These are phyloP conservation scores for Parietaria judaica DNA, from an alignment of 306 rosid species.

Conservation along the genomic window DNA sequence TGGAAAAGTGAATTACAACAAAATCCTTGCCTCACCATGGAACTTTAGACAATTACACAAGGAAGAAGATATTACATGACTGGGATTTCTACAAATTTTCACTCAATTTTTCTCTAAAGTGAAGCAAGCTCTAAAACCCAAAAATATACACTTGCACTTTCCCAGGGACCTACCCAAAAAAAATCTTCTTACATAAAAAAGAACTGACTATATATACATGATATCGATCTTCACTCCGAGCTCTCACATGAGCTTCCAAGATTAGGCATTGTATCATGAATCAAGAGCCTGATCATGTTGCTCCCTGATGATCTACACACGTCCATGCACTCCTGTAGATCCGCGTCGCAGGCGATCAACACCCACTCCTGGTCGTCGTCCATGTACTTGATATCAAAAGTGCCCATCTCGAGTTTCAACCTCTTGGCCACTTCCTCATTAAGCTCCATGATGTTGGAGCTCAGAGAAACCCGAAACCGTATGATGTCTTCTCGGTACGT, in stretches of 20 bases:
- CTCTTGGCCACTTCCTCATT: constrained; percentile 64
- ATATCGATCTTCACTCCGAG: constrained; percentile 37
- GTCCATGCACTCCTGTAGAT: constrained; percentile 74
- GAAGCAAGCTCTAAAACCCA: constrained; percentile 23
- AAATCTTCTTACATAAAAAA: constrained; percentile 14
- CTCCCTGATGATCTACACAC: constrained; percentile 45
- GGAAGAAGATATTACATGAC: not conserved
- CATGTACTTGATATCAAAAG: constrained; percentile 68
- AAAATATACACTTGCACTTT: constrained; percentile 23
- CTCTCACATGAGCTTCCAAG: constrained; percentile 72
- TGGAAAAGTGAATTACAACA: not conserved
- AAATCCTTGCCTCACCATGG: not conserved
- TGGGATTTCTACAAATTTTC: constrained; percentile 6
- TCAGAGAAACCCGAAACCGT: constrained; percentile 50
- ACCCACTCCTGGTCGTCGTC: constrained; percentile 88
- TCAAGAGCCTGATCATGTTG: constrained; percentile 60
- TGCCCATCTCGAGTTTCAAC: constrained; percentile 58
- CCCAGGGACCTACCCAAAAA: constrained; percentile 25
- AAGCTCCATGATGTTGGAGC: constrained; percentile 41
- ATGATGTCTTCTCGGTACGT: constrained; percentile 67
- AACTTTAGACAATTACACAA: not conserved
- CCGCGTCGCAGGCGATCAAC: constrained; percentile 72
- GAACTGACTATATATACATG: constrained; percentile 24
- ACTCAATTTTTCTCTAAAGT: constrained; percentile 16
- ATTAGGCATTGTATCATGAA: constrained; percentile 49